Evolutionary conservation across 2,329 filamentous ascomycete species (phyloP).

Genomic region (Alternaria arborescens): DNA sequence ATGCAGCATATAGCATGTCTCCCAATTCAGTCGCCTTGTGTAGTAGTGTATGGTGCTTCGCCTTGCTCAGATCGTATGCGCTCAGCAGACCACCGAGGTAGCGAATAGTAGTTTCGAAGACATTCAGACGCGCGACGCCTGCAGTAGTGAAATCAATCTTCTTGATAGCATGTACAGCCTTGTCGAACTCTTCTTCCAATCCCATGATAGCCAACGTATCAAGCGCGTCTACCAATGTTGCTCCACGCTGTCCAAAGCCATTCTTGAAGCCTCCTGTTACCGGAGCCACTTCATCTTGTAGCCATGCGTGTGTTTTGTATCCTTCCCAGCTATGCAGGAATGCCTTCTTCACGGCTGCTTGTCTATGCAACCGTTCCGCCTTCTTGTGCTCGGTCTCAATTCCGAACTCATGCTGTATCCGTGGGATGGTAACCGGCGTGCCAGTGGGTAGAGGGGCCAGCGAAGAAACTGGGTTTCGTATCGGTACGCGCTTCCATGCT

Average conservation of each 20-base stretch:
- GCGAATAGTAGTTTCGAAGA: constrained; percentile 54
- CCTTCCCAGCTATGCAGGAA: constrained; percentile 56
- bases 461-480: constrained; percentile 43
- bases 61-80: constrained; percentile 48
- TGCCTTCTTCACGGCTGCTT: constrained; percentile 46
- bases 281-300: constrained; percentile 62
- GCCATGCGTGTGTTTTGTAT: constrained; percentile 63
- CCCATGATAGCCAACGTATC: constrained; percentile 72
- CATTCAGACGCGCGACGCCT: constrained; percentile 41
- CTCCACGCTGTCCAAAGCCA: constrained; percentile 64
- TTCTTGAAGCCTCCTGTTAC: constrained; percentile 59
- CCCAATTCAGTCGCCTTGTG: constrained; percentile 53
- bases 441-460: constrained; percentile 45
- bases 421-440: constrained; percentile 40
- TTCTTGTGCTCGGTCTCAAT: constrained; percentile 46
- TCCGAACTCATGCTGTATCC: constrained; percentile 50
- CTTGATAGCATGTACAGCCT: constrained; percentile 61
- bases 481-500: constrained; percentile 45
- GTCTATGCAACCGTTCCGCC: constrained; percentile 42
- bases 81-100: constrained; percentile 51
- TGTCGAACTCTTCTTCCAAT: constrained; percentile 64
- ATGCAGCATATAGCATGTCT: constrained; percentile 56
- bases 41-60: constrained; percentile 49
- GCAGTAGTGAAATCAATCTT: constrained; percentile 64
- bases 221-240: constrained; percentile 67